Base-by-base conservation (phyloP, 2,329 filamentous ascomycete genomes). In the Fusarium poae region DNA sequence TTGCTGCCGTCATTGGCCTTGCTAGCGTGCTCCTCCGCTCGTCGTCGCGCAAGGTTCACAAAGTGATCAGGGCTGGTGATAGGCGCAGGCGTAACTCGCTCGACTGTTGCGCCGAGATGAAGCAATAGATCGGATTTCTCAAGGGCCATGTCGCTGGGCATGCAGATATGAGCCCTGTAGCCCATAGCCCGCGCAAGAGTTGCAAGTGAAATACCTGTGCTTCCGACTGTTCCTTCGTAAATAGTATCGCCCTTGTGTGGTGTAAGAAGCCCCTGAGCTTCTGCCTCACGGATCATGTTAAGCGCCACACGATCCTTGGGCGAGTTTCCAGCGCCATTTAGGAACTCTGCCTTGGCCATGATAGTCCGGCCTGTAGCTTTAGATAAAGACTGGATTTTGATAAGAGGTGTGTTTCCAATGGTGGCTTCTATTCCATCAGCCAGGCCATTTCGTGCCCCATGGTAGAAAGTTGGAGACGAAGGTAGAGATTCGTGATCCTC, bases 201-300 rank as follows among this genome's bases (percentile, higher is more conserved):
- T 4, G 96, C 96, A 12, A 99, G 85, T 18, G 94, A 97, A 73
- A 99, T 98, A 23, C 96, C 96, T 0, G 96, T 99, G 77, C 93
- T 97, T 62, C 96, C 96, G 18, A 97, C 94, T 2, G 96, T 99
- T 70, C 96, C 96, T 82, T 99, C 96, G 80, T 98, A 99, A 75
- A 99, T 94, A 43, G 92, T 97, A 78, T 99, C 96, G 65, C 95
- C 95, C 23, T 91, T 90, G 71, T 91, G 84, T 0, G 96, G 95
- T 0, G 85, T 86, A 45, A 99, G 81, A 20, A 94, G 83, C 3
- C 94, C 94, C 49, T 86, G 82, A 65, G 88, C 85, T 83, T 99
- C 96, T 43, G 94, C 96, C 78, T 89, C 81, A 44, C 88, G 82
- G 77, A 99, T 97, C 84, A 98, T 97, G 80, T 88, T 92, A 37